Conservation (phyloP, 257 asterid genomes). For the Solanum chmielewskii region DNA sequence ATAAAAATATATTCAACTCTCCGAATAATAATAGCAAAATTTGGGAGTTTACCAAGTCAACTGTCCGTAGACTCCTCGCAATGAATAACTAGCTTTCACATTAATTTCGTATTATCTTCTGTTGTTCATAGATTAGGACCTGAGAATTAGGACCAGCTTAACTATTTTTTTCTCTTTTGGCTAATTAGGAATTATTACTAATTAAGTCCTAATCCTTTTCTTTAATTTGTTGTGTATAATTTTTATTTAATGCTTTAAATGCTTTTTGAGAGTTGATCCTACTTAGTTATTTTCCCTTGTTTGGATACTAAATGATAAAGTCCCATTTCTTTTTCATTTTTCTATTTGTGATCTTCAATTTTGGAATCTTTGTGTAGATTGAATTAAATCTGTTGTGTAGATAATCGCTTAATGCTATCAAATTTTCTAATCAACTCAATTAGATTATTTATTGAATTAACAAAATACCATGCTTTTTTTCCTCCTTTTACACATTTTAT, state of each 20-base stretch:
- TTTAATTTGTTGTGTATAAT: background rate
- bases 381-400: no score
- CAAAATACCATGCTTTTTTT: background rate
- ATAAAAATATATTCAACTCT: background rate
- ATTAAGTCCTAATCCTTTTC: background rate
- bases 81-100: background rate
- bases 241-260: background rate
- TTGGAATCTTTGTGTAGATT: no score
- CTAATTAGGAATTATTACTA: background rate
- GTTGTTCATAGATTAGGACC: background rate
- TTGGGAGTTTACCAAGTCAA: background rate
- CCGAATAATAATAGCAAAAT: background rate
- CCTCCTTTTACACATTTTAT: background rate
- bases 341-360: background rate
- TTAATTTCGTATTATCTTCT: background rate
- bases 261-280: background rate
- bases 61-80: background rate
- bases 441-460: background rate
- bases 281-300: background rate
- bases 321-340: background rate
- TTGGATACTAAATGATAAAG: background rate
- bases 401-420: background rate
- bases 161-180: background rate
- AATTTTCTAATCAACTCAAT: background rate
- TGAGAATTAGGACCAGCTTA: background rate